Percentiles rank a stretch among this genome's conserved stretches.
phyloP scores from a whole-genome alignment of 169 alveolate genomes.

The Eimeria brunetti region DNA sequence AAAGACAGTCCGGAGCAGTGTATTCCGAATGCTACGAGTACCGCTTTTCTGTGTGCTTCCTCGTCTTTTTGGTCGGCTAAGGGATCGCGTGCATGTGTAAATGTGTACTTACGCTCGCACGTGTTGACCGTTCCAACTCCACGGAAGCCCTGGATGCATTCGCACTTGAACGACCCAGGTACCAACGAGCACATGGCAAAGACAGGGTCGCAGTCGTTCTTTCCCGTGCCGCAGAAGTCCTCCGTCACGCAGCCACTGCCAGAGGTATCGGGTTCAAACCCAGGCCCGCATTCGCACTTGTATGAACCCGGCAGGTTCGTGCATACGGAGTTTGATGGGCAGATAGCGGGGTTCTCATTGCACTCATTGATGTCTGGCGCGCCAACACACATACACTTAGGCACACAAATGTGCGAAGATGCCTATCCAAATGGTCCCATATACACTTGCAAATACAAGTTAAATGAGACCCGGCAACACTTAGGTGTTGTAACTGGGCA shows the following conservation, averaged over 20 bases:
- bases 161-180: conserved; percentile 78
- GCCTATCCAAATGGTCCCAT: neutral
- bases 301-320: conserved; percentile 78
- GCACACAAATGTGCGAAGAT: neutral
- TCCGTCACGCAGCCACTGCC: conserved; percentile 59
- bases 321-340: conserved; percentile 76
- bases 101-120: conserved; percentile 68
- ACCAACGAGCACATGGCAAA: conserved; percentile 74
- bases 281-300: conserved; percentile 78
- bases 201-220: conserved; percentile 61
- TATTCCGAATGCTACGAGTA: neutral
- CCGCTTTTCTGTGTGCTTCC: neutral
- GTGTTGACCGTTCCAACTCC: conserved; percentile 77
- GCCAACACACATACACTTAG: neutral
- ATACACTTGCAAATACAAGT: neutral
- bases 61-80: neutral
- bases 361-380: conserved; percentile 79
- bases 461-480: neutral
- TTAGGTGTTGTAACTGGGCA: neutral
- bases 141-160: conserved; percentile 67
- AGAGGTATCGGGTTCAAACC: conserved; percentile 61
- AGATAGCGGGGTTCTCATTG: conserved; percentile 45
- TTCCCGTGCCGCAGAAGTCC: conserved; percentile 71
- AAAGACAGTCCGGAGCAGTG: neutral
- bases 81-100: neutral